Percentiles rank a stretch among this genome's conserved stretches.
Conservation (phyloP, 1,284 basidiomycete species). For the Ceratobasidium sp. region DNA sequence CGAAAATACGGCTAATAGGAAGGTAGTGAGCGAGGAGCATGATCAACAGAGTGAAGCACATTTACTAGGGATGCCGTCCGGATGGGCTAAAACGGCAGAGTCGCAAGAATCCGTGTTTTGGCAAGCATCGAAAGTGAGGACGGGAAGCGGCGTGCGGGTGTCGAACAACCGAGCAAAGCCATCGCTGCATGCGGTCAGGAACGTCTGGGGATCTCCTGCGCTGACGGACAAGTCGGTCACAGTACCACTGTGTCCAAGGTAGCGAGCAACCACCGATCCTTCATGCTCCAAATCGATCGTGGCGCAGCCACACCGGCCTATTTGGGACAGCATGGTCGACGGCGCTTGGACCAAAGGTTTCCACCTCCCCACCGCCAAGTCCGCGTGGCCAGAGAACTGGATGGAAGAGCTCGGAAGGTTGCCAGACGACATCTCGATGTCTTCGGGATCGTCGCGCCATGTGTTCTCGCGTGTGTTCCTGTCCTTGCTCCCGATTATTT, state of each 20-base stretch:
- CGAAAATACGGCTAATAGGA: conserved; percentile 13
- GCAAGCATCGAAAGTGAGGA: conserved; percentile 22
- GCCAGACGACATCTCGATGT: conserved; percentile 35
- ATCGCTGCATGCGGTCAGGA: conserved; percentile 29
- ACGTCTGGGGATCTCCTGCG: conserved; percentile 2
- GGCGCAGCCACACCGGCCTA: not conserved
- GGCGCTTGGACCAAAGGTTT: not conserved
- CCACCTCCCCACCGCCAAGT: conserved; percentile 2
- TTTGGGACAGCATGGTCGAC: conserved; percentile 3
- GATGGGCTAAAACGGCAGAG: conserved; percentile 3
- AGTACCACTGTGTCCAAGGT: conserved; percentile 26
- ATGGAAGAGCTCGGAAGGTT: not conserved
- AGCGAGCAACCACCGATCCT: conserved; percentile 9
- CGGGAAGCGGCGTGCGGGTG: conserved; percentile 7
- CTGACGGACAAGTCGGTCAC: conserved; percentile 6
- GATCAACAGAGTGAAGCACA: not conserved
- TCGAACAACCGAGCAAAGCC: conserved; percentile 36
- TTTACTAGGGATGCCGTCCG: conserved; percentile 22
- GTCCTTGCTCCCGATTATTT: conserved; percentile 9
- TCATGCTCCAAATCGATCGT: conserved; percentile 27
- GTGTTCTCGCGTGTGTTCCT: not conserved
- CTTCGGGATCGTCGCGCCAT: conserved; percentile 7
- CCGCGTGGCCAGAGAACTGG: conserved; percentile 6
- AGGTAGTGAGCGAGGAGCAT: not conserved
- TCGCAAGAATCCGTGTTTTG: conserved; percentile 8